Conservation (phyloP, 2,329 filamentous ascomycete genomes). For the Ophiosphaerella narmari region DNA sequence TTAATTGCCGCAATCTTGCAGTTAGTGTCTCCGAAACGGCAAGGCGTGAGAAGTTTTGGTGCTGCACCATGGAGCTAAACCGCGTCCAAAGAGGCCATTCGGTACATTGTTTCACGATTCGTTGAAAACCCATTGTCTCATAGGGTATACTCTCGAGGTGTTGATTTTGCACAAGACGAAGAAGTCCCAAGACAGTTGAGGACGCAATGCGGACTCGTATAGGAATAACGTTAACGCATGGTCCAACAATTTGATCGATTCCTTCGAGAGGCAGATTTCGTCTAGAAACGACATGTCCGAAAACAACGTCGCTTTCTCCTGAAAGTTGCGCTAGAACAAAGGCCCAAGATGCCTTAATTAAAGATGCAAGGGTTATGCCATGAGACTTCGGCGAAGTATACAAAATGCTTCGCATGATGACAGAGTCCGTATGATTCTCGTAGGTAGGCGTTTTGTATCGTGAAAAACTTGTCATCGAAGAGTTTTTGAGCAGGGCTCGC, state of each 20-base stretch:
- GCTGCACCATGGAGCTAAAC: constrained; percentile 42
- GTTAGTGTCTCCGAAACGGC: constrained; percentile 32
- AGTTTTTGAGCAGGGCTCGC: constrained; percentile 35
- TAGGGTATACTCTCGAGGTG: constrained; percentile 48
- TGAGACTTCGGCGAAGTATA: too few relatives aligned
- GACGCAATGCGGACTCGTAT: constrained; percentile 45
- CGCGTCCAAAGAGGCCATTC: constrained; percentile 46
- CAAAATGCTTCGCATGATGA: too few relatives aligned
- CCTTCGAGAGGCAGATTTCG: constrained; percentile 45
- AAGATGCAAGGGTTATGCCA: too few relatives aligned
- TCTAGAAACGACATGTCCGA: constrained; percentile 50
- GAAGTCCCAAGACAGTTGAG: constrained; percentile 46
- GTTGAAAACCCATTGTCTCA: constrained; percentile 41
- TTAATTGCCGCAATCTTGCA: constrained; percentile 35
- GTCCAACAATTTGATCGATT: constrained; percentile 47
- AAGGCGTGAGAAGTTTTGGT: constrained; percentile 52
- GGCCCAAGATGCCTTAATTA: constrained; percentile 55
- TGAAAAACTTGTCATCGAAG: constrained; percentile 43
- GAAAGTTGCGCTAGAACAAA: constrained; percentile 46
- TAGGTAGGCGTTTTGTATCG: too few relatives aligned
- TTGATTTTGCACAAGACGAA: constrained; percentile 49
- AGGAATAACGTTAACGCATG: constrained; percentile 51
- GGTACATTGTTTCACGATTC: constrained; percentile 42
- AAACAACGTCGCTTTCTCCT: constrained; percentile 46
- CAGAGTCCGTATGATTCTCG: too few relatives aligned